Evolutionary conservation across 1,284 basidiomycete genomes (phyloP), one percentile per base, ranked within the genome.

Genomic region (Singerocomus inundabilis): DNA sequence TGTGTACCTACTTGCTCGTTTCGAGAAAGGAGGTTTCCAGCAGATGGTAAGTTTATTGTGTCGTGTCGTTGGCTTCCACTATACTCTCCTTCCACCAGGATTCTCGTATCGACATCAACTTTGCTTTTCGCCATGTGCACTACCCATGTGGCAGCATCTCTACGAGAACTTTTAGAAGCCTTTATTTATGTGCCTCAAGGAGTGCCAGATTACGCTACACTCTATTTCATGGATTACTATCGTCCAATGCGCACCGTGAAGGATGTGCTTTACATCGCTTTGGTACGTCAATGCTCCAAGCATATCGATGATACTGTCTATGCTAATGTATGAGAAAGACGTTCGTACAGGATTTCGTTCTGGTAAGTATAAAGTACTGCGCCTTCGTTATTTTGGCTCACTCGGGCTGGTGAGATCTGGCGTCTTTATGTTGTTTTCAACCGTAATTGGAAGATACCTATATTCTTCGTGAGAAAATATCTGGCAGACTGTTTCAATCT

Each of bases 1-100:
- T 58, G n/a, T 57, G 57, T 21, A 58, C 58, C 56, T 58, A 57
- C 28, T 42, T 46, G 41, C 48, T 57, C 30, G 5, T 52, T 36
- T 47, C 44, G 11, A 59, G 25, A 44, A 41, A 5, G 10, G 12
- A 33, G 8, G 7, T 21, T 26, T 52, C 43, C 29, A 53, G 42
- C 15, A 29, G 49, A 29, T 53, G 55, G 55, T 56, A 24, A 0
- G 48, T 36, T 37, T 7, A 21, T 13, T 15, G 7, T 15, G 8
- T 1, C 2, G 1, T 25, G 6, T 44, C 16, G 9, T 30, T 33
- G 32, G 25, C n/a, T 33, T 39, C 6, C 25, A 13, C 44, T 32
- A 4, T 11, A 36, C 11, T 30, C n/a, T 34, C 2, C 18, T 31
- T 18, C 21, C 29, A 28, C 15, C 41, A 56, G 55, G 48, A 34